These are phyloP conservation scores for Bolboschoenoplectus hybrid DNA, from an alignment of 202 grass and related monocot species.

Conservation along the genomic window DNA sequence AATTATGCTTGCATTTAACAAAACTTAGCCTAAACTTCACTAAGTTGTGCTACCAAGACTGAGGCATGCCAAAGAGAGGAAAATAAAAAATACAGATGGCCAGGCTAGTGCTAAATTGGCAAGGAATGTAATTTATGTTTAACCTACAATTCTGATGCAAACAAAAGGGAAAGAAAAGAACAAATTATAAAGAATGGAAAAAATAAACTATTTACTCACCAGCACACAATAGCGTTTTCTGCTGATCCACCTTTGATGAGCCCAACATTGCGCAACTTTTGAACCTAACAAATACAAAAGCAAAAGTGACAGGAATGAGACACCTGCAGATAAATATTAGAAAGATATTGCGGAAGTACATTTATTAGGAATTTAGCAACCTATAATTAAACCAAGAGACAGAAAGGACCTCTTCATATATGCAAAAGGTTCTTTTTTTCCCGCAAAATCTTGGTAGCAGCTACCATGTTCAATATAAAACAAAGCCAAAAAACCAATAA, in stretches of 20 bases:
- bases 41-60: background rate
- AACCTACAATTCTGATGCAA: background rate
- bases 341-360: background rate
- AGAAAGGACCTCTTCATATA: constrained; percentile 81
- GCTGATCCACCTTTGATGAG: constrained; percentile 90
- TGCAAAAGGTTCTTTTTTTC: constrained; percentile 97
- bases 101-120: background rate
- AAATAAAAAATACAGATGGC: background rate
- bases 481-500: no score
- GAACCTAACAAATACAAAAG: constrained; percentile 48
- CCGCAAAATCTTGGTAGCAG: no score
- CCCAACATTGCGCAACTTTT: constrained; percentile 61
- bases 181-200: constrained; percentile 23
- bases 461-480: no score
- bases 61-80: background rate
- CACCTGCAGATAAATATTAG: background rate
- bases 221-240: constrained; percentile 94
- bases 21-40: background rate
- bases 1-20: background rate
- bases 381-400: constrained; percentile 21
- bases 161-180: constrained; percentile 27
- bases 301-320: background rate
- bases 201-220: constrained; percentile 47
- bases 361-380: background rate
- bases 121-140: no score